These are phyloP conservation scores for Neofusicoccum laricinum DNA, from an alignment of 2,329 filamentous ascomycete genomes.

Conservation along the genomic window DNA sequence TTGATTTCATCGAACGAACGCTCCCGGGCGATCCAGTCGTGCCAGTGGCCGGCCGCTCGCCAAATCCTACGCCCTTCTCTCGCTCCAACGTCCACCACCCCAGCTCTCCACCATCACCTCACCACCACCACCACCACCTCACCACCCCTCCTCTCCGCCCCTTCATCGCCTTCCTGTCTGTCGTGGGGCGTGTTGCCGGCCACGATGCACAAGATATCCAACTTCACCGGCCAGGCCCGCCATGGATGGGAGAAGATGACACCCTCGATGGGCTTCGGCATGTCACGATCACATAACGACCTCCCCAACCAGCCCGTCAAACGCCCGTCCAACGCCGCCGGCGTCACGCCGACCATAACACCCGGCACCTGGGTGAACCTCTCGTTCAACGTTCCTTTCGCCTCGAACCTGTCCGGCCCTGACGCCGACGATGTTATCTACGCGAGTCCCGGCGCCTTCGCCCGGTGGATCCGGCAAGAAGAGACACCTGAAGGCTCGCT, in stretches of 20 bases:
- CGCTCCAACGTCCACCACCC: constrained; percentile 17
- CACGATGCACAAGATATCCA: constrained; percentile 66
- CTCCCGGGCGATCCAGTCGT: constrained; percentile 8
- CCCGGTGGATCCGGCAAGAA: constrained; percentile 90
- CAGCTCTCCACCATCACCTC: constrained; percentile 18
- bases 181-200: constrained; percentile 15
- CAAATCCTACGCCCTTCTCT: constrained; percentile 18
- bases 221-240: constrained; percentile 64
- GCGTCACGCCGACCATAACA: constrained; percentile 61
- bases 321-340: constrained; percentile 50
- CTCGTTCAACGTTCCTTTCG: constrained; percentile 96
- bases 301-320: constrained; percentile 53
- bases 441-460: constrained; percentile 80
- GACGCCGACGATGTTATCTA: constrained; percentile 94
- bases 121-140: constrained; percentile 13
- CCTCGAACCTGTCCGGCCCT: constrained; percentile 85
- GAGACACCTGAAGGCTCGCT: constrained; percentile 69
- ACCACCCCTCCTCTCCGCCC: constrained; percentile 6
- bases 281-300: constrained; percentile 58
- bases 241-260: constrained; percentile 69
- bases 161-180: constrained; percentile 3
- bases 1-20: constrained; percentile 13
- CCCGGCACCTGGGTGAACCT: constrained; percentile 81
- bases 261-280: constrained; percentile 60
- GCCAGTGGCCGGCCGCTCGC: constrained; percentile 9